Evolutionary conservation across 345 rosid species (phyloP).

Genomic region (Camelina hispida): DNA sequence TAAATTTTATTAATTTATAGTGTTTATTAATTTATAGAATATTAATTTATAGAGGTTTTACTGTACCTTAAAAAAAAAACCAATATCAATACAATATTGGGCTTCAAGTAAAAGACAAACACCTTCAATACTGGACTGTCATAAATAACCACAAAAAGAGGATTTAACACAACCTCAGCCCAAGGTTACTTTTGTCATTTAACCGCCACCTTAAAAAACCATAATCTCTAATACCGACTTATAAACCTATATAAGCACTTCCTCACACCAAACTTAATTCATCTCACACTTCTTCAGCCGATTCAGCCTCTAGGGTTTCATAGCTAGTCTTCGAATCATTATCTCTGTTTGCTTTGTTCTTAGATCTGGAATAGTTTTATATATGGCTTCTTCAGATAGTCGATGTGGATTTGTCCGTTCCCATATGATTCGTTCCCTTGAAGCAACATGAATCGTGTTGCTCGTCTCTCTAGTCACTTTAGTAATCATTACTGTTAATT

Average conservation of each 20-base stretch:
- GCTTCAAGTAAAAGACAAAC: background rate
- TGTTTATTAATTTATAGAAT: too few relatives aligned
- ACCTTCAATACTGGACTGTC: background rate
- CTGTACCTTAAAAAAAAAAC: too few relatives aligned
- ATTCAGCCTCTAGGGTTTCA: background rate
- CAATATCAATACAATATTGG: background rate
- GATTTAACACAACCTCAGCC: background rate
- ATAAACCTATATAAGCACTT: conserved; percentile 10
- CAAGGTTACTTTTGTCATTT: conserved; percentile 30
- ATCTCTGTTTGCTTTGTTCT: background rate
- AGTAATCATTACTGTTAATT: conserved; percentile 3
- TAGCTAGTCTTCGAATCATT: background rate
- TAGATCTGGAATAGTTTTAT: background rate
- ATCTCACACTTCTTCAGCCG: conserved; percentile 9
- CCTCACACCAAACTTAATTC: background rate
- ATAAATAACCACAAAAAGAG: background rate
- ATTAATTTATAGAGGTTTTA: too few relatives aligned
- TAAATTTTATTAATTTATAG: too few relatives aligned
- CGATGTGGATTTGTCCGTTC: conserved; percentile 68
- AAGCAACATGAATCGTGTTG: conserved; percentile 74
- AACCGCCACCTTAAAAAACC: conserved; percentile 5
- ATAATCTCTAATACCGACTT: conserved; percentile 23
- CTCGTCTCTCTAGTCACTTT: conserved; percentile 9
- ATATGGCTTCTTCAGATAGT: conserved; percentile 83
- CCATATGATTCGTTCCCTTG: conserved; percentile 91